phyloP scores from a whole-genome alignment of 176 grass and related monocot genomes.

The Aegilops bicornis region DNA sequence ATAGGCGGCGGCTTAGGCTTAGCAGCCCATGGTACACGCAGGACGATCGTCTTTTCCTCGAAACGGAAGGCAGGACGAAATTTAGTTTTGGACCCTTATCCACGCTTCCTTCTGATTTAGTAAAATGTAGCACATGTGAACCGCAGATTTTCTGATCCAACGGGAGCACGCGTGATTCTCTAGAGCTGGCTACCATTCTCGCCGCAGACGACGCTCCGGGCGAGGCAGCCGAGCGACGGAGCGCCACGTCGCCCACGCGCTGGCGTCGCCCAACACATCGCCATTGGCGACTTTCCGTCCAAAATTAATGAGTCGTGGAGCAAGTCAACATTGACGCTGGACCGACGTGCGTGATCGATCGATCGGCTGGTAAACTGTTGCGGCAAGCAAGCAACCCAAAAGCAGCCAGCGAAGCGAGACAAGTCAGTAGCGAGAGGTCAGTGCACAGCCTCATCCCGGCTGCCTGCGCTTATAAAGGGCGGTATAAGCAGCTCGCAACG shows the following conservation, averaged over 20 bases:
- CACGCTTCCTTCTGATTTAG: too few species aligned
- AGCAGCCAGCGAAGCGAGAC: not conserved
- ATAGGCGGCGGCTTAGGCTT: too few species aligned
- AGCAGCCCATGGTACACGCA: too few species aligned
- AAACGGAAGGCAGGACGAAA: not conserved
- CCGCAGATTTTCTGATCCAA: not conserved
- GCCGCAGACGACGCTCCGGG: too few species aligned
- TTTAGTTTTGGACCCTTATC: too few species aligned
- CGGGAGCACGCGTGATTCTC: not conserved
- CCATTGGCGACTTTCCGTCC: not conserved
- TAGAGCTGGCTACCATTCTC: too few species aligned
- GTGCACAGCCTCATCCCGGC: not conserved
- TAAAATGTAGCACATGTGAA: not conserved
- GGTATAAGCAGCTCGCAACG: not conserved
- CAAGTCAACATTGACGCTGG: conserved; percentile 1
- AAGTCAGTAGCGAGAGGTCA: not conserved
- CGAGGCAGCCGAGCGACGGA: not conserved
- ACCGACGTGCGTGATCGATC: not conserved
- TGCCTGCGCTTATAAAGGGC: conserved; percentile 25
- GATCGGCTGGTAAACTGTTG: not conserved
- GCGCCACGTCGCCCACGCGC: not conserved
- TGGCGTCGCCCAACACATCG: not conserved
- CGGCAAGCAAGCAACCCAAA: not conserved
- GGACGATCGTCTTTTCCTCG: too few species aligned
- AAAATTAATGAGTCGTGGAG: not conserved